A percentile compares a stretch with the other conserved stretches of the same genome.
Evolutionary conservation across 1,284 basidiomycete genomes (phyloP).

Genomic region (Phaffia rhodozyma): DNA sequence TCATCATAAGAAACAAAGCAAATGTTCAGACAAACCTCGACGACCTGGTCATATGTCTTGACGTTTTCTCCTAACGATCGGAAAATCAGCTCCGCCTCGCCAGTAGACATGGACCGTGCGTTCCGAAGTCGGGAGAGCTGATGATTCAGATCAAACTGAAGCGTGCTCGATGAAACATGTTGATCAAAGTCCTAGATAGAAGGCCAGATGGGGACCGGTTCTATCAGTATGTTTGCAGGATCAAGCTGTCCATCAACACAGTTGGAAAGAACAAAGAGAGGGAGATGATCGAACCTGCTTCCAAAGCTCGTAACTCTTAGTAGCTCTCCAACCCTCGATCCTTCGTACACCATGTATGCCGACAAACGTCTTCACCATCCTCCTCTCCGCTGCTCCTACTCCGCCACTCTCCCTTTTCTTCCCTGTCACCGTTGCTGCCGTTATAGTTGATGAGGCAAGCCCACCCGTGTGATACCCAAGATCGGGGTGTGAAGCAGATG

Average conservation of each 20-base stretch:
- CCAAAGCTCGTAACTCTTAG: slow-evolving; percentile 52
- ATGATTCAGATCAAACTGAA: slow-evolving; percentile 58
- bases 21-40: slow-evolving; percentile 53
- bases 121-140: slow-evolving; percentile 57
- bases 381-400: slow-evolving; percentile 17
- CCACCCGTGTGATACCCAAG: slow-evolving; percentile 40
- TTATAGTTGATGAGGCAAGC: slow-evolving; percentile 27
- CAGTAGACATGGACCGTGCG: slow-evolving; percentile 45
- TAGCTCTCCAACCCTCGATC: slow-evolving; percentile 67
- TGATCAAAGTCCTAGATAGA: slow-evolving; percentile 46
- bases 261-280: background rate
- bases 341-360: slow-evolving; percentile 30
- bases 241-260: no score
- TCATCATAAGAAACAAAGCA: background rate
- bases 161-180: slow-evolving; percentile 38
- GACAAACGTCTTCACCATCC: slow-evolving; percentile 48
- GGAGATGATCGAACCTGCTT: slow-evolving; percentile 40
- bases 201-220: background rate
- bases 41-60: slow-evolving; percentile 69
- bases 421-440: background rate
- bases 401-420: slow-evolving; percentile 5
- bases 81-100: slow-evolving; percentile 65
- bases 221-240: no score
- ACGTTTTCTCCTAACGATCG: slow-evolving; percentile 55
- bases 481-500: slow-evolving; percentile 45